Base-by-base conservation (phyloP, 2,329 filamentous ascomycete species). In the Hymenoscyphus occultus region DNA sequence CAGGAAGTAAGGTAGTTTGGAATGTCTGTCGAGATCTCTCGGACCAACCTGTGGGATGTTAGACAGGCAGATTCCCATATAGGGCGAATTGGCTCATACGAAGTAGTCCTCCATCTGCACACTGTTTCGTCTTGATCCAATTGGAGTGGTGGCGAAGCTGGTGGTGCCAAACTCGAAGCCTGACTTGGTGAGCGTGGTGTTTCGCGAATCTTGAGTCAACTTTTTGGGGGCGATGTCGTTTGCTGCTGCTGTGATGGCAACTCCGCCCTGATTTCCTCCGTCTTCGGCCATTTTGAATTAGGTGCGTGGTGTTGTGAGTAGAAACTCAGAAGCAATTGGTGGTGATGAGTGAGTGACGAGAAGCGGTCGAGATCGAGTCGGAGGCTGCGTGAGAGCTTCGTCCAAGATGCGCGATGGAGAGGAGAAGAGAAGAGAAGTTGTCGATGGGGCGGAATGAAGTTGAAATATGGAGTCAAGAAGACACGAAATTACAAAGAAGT, bases 1-100 rank as follows among this genome's bases (percentile, higher is more conserved):
- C 75, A 93, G 78, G 74, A 92, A 90, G 68, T 87, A 84, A 19
- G 90, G 90, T 83, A 89, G 88, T 81, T 91, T 92, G 22, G 89
- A 92, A 76, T 93, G 90, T 72, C 85, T 85, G 65, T 86, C 82
- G 69, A 91, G 84, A 74, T 92, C 86, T 67, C 88, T 84, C 60
- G 90, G 90, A 13, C 86, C 86, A 54, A 74, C 71, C 74, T 75
- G 51, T 42, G 22, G 45, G 45, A 57, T 60, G 62, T 32, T 65
- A 42, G 58, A 35, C 31, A 13, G 35, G 31, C 13, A 48, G 31
- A 35, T 51, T 48, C 32, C 22, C 28, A 54, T 28, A n/a, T 35
- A 19, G 56, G 13, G 39, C 39, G 22, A 19, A 45, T 31, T 2
- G 28, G 54, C 42, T 68, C 70, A 16, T 69, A 74, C 73, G 57